Base-by-base conservation (phyloP, 108 stramenopile species). In the Fragilariopsis cylindrus region DNA sequence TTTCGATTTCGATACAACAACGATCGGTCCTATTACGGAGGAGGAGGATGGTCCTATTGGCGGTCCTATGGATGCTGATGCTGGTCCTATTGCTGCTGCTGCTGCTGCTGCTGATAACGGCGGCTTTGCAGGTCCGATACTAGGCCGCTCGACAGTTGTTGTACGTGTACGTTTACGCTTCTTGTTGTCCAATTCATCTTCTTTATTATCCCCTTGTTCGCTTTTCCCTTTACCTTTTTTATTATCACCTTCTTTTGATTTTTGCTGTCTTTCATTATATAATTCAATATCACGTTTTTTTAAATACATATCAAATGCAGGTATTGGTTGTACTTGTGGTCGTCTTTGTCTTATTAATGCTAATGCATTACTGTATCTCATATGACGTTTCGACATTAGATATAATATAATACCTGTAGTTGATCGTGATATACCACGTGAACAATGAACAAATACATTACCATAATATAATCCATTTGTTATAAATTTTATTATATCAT, bases 381-480 rank as follows among this genome's bases (percentile, higher is more conserved):
- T 88, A 19, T 79, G 69, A 21, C 48, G 72, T 71, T 76, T 84
- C 40, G 57, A 72, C 72, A 93, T 89, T 46, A 93, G 79, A 76
- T 84, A 93, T 52, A 93, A 74, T 1, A 85, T 53, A 3, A 84
- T 87, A 43, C 85, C 80, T 4, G 92, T 89, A 0, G 87, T 81
- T 48, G 89, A 90, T 74, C 92, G 67, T 8, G 87, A 88, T 0
- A 88, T 81, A 1, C 92, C 92, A 18, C 78, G 71, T 48, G 86
- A 84, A 74, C 92, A 93, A 77, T 93, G 92, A 3, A 93, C 88
- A 50, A 93, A 70, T 1, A 93, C 88, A 55, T 84, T 84, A n/a
- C 92, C 92, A 75, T 93, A 88, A 70, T 81, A 81, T 52, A 93
- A 56, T 16, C 89, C 89, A 47, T 67, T 86, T 56, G 79, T 69